A percentile compares a stretch with the other conserved stretches of the same genome.
phyloP scores from a whole-genome alignment of 495 filamentous ascomycete species.

The Oidiodendron maius region DNA sequence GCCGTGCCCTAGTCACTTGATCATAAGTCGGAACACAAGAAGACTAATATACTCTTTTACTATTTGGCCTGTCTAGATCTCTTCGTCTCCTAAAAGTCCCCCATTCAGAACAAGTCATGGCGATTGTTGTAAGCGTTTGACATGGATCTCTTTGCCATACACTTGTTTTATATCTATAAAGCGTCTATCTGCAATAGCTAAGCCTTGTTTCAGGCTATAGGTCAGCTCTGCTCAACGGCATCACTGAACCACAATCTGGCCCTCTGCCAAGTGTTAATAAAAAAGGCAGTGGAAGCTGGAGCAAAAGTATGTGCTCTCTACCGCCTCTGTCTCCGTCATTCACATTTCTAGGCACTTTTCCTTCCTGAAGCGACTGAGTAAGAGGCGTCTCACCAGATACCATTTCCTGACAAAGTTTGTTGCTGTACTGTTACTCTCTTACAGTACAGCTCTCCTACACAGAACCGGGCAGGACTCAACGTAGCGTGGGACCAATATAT shows the following conservation, averaged over 20 bases:
- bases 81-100: background rate
- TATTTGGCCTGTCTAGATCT: too few species aligned
- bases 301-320: conserved; percentile 56
- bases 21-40: background rate
- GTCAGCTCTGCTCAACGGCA: conserved; percentile 80
- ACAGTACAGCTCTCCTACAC: background rate
- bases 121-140: conserved; percentile 12
- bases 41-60: background rate
- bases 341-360: conserved; percentile 61
- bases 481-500: too few species aligned
- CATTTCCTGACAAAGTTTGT: too few species aligned
- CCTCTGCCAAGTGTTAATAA: conserved; percentile 65
- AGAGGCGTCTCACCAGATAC: too few species aligned
- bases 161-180: background rate
- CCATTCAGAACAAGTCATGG: conserved; percentile 7
- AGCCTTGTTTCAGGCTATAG: conserved; percentile 59
- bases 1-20: too few species aligned
- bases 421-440: too few species aligned
- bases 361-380: conserved; percentile 76
- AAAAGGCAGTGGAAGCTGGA: conserved; percentile 65
- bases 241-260: conserved; percentile 71
- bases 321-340: background rate
- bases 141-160: background rate
- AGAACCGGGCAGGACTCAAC: background rate
- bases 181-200: background rate